phyloP scores from a whole-genome alignment of 345 rosid genomes.

The Hibiscus syriacus region DNA sequence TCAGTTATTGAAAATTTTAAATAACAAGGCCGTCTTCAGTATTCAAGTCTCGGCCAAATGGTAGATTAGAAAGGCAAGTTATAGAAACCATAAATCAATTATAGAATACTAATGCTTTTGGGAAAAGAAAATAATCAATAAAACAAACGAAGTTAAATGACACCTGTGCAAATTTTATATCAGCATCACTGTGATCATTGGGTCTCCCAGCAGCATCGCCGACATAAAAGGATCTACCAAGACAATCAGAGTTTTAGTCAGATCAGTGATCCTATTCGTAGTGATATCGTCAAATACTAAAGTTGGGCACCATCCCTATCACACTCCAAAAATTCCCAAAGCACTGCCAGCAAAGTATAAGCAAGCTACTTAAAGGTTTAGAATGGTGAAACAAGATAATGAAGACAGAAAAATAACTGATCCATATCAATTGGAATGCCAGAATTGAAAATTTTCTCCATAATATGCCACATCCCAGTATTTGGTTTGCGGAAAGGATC shows the following conservation, averaged over 20 bases:
- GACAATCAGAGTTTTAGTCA: neutral
- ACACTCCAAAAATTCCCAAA: too few relatives aligned
- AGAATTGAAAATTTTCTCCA: conserved; percentile 84
- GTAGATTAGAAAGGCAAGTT: neutral
- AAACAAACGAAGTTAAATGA: neutral
- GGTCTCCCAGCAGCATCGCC: conserved; percentile 95
- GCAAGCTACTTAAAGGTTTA: neutral
- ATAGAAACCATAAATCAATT: neutral
- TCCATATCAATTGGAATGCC: too few relatives aligned
- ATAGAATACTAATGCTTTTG: neutral
- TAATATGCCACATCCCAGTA: conserved; percentile 82
- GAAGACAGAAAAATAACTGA: conserved; percentile 37
- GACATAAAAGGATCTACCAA: conserved; percentile 76
- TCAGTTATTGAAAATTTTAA: neutral
- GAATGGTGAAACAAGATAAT: conserved; percentile 4
- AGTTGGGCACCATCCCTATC: neutral
- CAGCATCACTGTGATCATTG: conserved; percentile 81
- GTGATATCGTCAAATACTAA: neutral
- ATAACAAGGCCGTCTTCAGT: neutral
- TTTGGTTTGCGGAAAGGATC: conserved; percentile 83
- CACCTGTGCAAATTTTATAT: conserved; percentile 80
- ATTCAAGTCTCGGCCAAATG: neutral
- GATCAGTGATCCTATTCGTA: too few relatives aligned
- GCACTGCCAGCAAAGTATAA: neutral
- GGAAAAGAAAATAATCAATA: neutral